Conservation (phyloP, 306 rosid species). For the Urtica urens region DNA sequence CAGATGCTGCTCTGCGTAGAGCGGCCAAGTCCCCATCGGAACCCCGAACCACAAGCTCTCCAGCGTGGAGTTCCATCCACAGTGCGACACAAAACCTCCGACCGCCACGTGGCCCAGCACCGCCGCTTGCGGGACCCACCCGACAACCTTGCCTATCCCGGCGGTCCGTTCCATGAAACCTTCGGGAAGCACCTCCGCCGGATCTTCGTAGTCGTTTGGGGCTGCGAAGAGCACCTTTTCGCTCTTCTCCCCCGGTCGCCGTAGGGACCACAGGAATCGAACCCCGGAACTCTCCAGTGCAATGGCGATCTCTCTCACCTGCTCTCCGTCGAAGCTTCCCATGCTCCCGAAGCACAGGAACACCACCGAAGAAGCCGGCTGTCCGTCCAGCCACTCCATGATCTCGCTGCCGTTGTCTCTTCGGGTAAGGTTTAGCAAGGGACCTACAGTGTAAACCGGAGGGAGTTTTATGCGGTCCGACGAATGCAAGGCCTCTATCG, state of each 20-base stretch:
- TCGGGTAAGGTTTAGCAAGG: not conserved
- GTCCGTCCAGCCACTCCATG: conserved; percentile 48
- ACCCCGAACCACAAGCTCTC: conserved; percentile 71
- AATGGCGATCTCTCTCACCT: conserved; percentile 42
- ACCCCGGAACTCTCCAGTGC: conserved; percentile 37
- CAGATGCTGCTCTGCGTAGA: conserved; percentile 57
- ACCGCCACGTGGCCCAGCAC: conserved; percentile 35
- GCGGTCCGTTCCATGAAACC: conserved; percentile 47
- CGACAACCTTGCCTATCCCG: conserved; percentile 40
- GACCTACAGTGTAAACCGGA: not conserved
- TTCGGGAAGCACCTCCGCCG: conserved; percentile 28
- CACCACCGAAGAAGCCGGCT: conserved; percentile 33
- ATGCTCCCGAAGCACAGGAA: conserved; percentile 58
- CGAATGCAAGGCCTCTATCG: not conserved
- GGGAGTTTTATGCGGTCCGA: not conserved
- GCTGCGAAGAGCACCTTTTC: not conserved
- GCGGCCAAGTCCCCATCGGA: conserved; percentile 63
- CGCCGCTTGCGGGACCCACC: conserved; percentile 58
- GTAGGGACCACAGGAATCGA: conserved; percentile 45
- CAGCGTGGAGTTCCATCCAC: conserved; percentile 62
- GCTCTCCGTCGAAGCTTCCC: conserved; percentile 38
- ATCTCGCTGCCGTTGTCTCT: conserved; percentile 23
- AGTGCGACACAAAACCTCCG: conserved; percentile 53
- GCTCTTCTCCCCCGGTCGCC: not conserved
- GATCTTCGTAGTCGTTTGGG: conserved; percentile 5